phyloP scores from a whole-genome alignment of 495 filamentous ascomycete species.

The Lasiosphaeria miniovina region DNA sequence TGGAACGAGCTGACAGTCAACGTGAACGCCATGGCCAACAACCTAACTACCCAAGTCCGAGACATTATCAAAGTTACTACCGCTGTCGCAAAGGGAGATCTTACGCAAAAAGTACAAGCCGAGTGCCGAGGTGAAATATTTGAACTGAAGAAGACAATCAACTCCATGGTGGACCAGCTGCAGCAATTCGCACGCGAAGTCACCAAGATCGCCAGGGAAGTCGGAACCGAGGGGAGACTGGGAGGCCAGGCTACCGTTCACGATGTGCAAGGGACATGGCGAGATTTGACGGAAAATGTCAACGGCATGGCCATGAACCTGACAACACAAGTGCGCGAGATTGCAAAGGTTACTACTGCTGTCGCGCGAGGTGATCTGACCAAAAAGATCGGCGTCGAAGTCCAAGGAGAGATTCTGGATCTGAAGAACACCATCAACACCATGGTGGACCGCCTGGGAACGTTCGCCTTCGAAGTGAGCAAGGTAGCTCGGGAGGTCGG shows the following conservation, averaged over 20 bases:
- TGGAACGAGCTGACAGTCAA: constrained; percentile 99
- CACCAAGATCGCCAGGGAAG: constrained; percentile 94
- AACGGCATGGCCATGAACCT: constrained; percentile 99
- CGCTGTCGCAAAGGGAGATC: constrained; percentile 90
- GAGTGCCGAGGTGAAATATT: constrained; percentile 96
- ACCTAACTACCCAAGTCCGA: constrained; percentile 94
- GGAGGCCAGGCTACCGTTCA: constrained; percentile 96
- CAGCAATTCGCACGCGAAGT: constrained; percentile 97
- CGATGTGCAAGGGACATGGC: constrained; percentile 97
- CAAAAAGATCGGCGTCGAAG: constrained; percentile 94
- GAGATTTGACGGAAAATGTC: constrained; percentile 94
- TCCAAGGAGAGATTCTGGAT: constrained; percentile 91
- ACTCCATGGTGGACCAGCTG: constrained; percentile 97
- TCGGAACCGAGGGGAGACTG: constrained; percentile 92
- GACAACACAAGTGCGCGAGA: constrained; percentile 96
- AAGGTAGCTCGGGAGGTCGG: constrained; percentile 98
- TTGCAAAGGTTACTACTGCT: constrained; percentile 95
- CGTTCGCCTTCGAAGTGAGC: constrained; percentile 97
- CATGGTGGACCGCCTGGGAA: constrained; percentile 97
- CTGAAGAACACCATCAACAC: constrained; percentile 98
- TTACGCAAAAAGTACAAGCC: constrained; percentile 95
- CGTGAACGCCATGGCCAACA: constrained; percentile 98
- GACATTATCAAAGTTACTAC: constrained; percentile 99
- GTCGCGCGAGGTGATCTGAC: constrained; percentile 93
- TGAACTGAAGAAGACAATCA: constrained; percentile 95